These are phyloP conservation scores for Tricholoma furcatifolium DNA, from an alignment of 768 basidiomycete species.

Conservation along the genomic window DNA sequence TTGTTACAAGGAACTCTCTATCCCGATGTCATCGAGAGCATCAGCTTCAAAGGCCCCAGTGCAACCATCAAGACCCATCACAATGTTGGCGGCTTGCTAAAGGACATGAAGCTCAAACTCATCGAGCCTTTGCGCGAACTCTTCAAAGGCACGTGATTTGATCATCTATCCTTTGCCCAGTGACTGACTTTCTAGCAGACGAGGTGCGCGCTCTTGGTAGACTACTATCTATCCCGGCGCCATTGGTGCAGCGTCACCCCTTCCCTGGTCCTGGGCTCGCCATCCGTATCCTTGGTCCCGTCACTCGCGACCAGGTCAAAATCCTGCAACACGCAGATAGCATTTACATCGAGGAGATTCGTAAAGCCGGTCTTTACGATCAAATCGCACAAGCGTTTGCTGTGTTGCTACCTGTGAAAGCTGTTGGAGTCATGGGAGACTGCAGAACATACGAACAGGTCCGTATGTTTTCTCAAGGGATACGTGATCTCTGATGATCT, in stretches of 20 bases:
- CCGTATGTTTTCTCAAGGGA: constrained; percentile 13
- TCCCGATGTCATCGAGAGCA: constrained; percentile 98
- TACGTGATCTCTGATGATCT: constrained; percentile 5
- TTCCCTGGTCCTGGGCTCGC: constrained; percentile 99
- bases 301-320: constrained; percentile 89
- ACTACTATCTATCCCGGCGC: constrained; percentile 86
- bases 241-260: constrained; percentile 93
- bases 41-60: constrained; percentile 98
- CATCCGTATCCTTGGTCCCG: constrained; percentile 95
- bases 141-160: constrained; percentile 79
- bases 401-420: constrained; percentile 90
- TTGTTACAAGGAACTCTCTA: constrained; percentile 96
- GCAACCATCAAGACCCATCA: constrained; percentile 99
- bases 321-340: constrained; percentile 89
- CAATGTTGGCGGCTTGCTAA: constrained; percentile 94
- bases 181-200: constrained; percentile 46
- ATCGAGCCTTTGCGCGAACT: constrained; percentile 97
- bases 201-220: constrained; percentile 94
- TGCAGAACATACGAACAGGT: constrained; percentile 94
- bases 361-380: constrained; percentile 88
- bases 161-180: neutral
- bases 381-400: constrained; percentile 97
- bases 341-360: constrained; percentile 98
- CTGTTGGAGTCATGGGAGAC: constrained; percentile 98
- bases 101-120: constrained; percentile 98